Conservation (phyloP, 1,139 yeast species). For the Scheffersomyces parashehatae region DNA sequence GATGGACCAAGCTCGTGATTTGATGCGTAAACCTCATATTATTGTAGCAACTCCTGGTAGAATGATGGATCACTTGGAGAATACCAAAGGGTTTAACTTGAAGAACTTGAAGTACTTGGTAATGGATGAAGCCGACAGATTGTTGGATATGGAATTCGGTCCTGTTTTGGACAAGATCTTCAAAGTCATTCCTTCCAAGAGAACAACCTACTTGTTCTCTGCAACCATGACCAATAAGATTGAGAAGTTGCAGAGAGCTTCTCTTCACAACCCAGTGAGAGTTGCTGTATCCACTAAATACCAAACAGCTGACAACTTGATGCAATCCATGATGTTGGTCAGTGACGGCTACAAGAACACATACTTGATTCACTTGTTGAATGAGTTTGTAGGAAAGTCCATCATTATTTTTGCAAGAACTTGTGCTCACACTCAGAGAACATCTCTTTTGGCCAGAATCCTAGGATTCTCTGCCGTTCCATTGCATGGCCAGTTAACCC, state of each 20-base stretch:
- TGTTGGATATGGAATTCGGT: constrained; percentile 95
- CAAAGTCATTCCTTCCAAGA: constrained; percentile 77
- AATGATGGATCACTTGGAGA: constrained; percentile 90
- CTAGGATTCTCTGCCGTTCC: constrained; percentile 91
- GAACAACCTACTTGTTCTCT: constrained; percentile 87
- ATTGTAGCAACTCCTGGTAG: constrained; percentile 98
- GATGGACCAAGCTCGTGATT: constrained; percentile 95
- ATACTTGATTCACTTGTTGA: constrained; percentile 73
- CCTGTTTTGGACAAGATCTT: constrained; percentile 88
- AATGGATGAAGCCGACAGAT: constrained; percentile 96
- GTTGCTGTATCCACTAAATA: constrained; percentile 88
- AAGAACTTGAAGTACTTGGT: constrained; percentile 80
- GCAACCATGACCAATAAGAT: constrained; percentile 97
- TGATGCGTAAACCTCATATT: constrained; percentile 91
- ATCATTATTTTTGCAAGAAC: constrained; percentile 91
- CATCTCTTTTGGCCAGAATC: constrained; percentile 76
- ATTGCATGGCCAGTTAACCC: constrained; percentile 90
- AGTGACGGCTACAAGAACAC: constrained; percentile 95
- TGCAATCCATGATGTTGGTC: constrained; percentile 86
- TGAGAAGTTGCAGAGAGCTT: constrained; percentile 92
- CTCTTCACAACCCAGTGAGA: constrained; percentile 83
- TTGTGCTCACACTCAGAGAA: constrained; percentile 91
- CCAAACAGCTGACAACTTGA: constrained; percentile 88
- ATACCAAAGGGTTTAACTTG: constrained; percentile 87
- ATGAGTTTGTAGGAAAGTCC: constrained; percentile 84